Base-by-base conservation (phyloP, 2,329 filamentous ascomycete genomes). In the Cercospora brassicicola region DNA sequence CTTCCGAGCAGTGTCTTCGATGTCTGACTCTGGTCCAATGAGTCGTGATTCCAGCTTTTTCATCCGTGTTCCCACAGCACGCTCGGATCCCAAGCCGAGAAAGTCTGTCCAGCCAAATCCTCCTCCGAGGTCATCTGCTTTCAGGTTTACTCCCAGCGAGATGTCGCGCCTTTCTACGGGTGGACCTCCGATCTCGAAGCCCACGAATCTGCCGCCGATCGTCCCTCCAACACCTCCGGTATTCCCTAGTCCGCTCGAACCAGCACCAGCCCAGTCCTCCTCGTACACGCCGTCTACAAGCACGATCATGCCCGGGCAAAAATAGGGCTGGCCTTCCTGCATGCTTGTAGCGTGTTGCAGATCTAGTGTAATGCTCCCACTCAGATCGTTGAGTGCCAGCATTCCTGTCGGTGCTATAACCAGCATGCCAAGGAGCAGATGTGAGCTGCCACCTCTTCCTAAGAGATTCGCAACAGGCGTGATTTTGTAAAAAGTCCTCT, bases 101-200 rank as follows among this genome's bases (percentile, higher is more conserved):
- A 98, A 99, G 79, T 98, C 95, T 63, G 97, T 93, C 94, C 95
- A 99, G 53, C 95, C 95, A 76, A 98, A 97, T 0, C 92, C 92
- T 67, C 91, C 91, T 30, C 90, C 90, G 51, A 91, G 88, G 45
- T 87, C 89, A 69, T 87, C 84, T 4, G 71, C 67, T 26, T 71
- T 71, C 5, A 77, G 62, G 65, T 75, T 73, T 60, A 91, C 87
- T 9, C 94, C 94, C 3, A 97, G 83, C 0, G 93, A 95, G 11
- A 88, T 86, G 60, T 90, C 89, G 45, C 95, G 87, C 76, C 91
- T 90, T 81, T 99, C 95, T 73, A 92, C 94, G 0, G 94, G 94
- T 3, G 96, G 95, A 61, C 95, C 93, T 8, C 93, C 93, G 64
- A 99, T 89, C 67, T 94, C 94, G 79, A 96, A 94, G 0, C 90